Evolutionary conservation across 208 protist species (phyloP).

Genomic region (Acanthamoeba healyi): DNA sequence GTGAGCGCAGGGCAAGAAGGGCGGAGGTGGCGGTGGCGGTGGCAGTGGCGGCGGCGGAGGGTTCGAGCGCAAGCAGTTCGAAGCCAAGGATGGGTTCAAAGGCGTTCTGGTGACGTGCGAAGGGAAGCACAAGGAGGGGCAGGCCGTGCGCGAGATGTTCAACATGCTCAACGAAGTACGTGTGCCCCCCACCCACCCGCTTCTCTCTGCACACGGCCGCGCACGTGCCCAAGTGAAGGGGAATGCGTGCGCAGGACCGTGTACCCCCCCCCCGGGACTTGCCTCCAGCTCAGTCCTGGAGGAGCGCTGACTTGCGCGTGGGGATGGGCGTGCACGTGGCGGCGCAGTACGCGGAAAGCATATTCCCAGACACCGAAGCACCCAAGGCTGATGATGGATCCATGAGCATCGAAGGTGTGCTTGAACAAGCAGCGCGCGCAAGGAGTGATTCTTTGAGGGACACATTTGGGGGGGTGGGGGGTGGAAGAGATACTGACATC

Average conservation of each 20-base stretch:
- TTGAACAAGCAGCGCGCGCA: neutral
- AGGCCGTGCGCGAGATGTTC: neutral
- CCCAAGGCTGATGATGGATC: neutral
- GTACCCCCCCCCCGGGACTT: no score
- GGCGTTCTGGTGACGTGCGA: neutral
- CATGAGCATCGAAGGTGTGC: neutral
- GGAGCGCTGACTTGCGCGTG: neutral
- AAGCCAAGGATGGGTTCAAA: conserved; percentile 9
- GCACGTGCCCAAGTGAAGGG: no score
- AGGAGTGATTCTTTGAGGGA: no score
- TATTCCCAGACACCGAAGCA: neutral
- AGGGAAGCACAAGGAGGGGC: conserved; percentile 1
- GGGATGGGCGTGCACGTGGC: neutral
- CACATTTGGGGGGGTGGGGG: neutral
- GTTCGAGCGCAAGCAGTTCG: neutral
- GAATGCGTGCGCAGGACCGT: no score
- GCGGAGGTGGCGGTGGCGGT: neutral
- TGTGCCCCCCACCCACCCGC: neutral
- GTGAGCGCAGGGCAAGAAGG: neutral
- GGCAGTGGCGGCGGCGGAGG: neutral
- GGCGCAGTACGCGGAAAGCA: neutral
- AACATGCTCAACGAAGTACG: neutral
- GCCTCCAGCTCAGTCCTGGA: no score
- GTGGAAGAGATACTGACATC: no score
- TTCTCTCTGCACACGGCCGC: no score